phyloP scores from a whole-genome alignment of 2,329 filamentous ascomycete genomes.

The Dactylellina parvicollis region DNA sequence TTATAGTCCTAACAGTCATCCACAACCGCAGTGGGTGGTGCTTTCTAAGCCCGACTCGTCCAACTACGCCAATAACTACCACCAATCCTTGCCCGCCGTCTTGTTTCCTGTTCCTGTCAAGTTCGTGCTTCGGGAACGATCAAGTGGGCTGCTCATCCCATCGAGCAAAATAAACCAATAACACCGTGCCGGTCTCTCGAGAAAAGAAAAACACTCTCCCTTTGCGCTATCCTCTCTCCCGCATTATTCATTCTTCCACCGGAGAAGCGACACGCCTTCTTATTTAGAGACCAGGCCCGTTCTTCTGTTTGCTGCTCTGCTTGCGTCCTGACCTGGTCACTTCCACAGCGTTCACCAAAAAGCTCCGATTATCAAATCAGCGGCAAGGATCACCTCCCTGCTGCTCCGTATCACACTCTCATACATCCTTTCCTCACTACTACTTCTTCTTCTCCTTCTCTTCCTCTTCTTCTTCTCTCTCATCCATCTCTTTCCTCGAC shows the following conservation, averaged over 20 bases:
- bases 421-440: not conserved
- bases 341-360: slow-evolving; percentile 16
- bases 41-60: slow-evolving; percentile 10
- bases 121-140: not conserved
- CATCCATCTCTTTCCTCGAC: not conserved
- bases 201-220: too few species aligned
- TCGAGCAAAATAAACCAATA: too few species aligned
- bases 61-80: not conserved
- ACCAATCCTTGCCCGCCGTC: slow-evolving; percentile 22
- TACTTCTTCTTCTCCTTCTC: slow-evolving; percentile 9
- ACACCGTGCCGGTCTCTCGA: too few species aligned
- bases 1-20: slow-evolving; percentile 51
- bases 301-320: not conserved
- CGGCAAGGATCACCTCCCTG: slow-evolving; percentile 21
- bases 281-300: slow-evolving; percentile 21
- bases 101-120: slow-evolving; percentile 49
- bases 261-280: slow-evolving; percentile 2
- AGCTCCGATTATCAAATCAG: slow-evolving; percentile 44
- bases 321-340: slow-evolving; percentile 30
- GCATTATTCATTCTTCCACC: too few species aligned
- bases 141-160: slow-evolving; percentile 40
- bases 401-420: slow-evolving; percentile 6
- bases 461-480: slow-evolving; percentile 13
- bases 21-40: slow-evolving; percentile 14
- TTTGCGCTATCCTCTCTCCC: too few species aligned